Evolutionary conservation across 495 filamentous ascomycete species (phyloP).

Genomic region (Hyaloscypha bicolor): DNA sequence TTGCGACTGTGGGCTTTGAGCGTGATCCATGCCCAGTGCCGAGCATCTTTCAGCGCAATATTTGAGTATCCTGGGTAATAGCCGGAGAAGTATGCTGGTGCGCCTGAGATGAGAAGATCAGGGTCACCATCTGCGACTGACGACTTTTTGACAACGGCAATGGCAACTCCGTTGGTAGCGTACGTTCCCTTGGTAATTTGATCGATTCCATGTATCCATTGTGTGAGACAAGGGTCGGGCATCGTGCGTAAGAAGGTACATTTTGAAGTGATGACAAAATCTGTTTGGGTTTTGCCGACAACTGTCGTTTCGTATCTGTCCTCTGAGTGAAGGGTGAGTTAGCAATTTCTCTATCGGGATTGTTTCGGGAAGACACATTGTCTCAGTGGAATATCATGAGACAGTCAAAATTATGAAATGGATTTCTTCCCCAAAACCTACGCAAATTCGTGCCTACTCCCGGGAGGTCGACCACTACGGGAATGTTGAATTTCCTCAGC

Average conservation of each 20-base stretch:
- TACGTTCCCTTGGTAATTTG: slow-evolving; percentile 45
- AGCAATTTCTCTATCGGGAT: no score
- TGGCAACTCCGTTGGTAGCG: slow-evolving; percentile 48
- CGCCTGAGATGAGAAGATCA: slow-evolving; percentile 57
- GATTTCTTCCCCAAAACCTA: no score
- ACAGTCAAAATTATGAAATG: no score
- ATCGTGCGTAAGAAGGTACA: slow-evolving; percentile 49
- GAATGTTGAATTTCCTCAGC: slow-evolving; percentile 50
- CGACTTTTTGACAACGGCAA: slow-evolving; percentile 51
- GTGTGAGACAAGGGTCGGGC: slow-evolving; percentile 52
- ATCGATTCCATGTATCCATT: slow-evolving; percentile 42
- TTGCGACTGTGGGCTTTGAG: slow-evolving; percentile 57
- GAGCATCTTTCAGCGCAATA: slow-evolving; percentile 35
- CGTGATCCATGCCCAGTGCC: slow-evolving; percentile 50
- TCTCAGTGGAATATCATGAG: no score
- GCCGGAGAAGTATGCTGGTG: slow-evolving; percentile 53
- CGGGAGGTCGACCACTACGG: slow-evolving; percentile 54
- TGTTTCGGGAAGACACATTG: no score
- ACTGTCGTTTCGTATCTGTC: slow-evolving; percentile 62
- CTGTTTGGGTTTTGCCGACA: slow-evolving; percentile 41
- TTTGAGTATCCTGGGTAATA: slow-evolving; percentile 49
- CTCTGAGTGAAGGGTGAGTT: slow-evolving; percentile 40
- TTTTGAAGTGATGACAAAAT: slow-evolving; percentile 42
- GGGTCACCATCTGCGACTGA: slow-evolving; percentile 41
- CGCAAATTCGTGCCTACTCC: slow-evolving; percentile 66